These are phyloP conservation scores for Panaeolus cyanescens DNA, from an alignment of 768 basidiomycete genomes.

Conservation along the genomic window DNA sequence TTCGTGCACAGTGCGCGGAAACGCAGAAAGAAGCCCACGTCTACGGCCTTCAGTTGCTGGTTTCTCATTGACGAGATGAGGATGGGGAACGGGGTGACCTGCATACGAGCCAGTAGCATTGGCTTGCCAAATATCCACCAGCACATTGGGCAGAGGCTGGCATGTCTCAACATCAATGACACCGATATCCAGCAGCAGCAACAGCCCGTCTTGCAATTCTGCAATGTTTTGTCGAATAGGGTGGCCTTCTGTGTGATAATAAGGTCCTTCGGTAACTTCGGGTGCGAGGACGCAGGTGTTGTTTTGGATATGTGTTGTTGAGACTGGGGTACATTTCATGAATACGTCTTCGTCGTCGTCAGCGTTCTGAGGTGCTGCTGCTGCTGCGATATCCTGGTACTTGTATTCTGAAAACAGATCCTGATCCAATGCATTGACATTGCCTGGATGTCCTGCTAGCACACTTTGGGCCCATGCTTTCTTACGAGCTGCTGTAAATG, in stretches of 20 bases:
- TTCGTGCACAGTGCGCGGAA: conserved; percentile 40
- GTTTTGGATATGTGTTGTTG: conserved; percentile 51
- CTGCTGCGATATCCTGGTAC: conserved; percentile 32
- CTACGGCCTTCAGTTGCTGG: conserved; percentile 50
- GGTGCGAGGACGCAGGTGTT: conserved; percentile 57
- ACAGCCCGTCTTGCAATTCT: conserved; percentile 50
- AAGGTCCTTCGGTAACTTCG: conserved; percentile 56
- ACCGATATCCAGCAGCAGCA: conserved; percentile 55
- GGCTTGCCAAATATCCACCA: conserved; percentile 63
- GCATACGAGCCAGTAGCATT: conserved; percentile 58
- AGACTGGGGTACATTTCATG: conserved; percentile 48
- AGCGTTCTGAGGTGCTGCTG: conserved; percentile 9
- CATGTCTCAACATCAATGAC: conserved; percentile 62
- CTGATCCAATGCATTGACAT: conserved; percentile 18
- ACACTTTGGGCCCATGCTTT: conserved; percentile 48
- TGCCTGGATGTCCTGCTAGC: conserved; percentile 16
- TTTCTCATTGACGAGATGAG: conserved; percentile 42
- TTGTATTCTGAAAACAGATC: conserved; percentile 42
- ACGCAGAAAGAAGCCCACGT: conserved; percentile 42
- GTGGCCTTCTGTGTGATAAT: conserved; percentile 51
- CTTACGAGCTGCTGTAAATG: conserved; percentile 50
- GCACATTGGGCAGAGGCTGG: conserved; percentile 52
- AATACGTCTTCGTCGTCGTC: conserved; percentile 31
- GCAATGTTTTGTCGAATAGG: conserved; percentile 57
- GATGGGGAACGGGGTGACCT: conserved; percentile 50